A percentile compares a stretch with the other conserved stretches of the same genome.
These are phyloP conservation scores for Clonostachys sp. DNA, from an alignment of 2,329 filamentous ascomycete genomes.

Conservation along the genomic window DNA sequence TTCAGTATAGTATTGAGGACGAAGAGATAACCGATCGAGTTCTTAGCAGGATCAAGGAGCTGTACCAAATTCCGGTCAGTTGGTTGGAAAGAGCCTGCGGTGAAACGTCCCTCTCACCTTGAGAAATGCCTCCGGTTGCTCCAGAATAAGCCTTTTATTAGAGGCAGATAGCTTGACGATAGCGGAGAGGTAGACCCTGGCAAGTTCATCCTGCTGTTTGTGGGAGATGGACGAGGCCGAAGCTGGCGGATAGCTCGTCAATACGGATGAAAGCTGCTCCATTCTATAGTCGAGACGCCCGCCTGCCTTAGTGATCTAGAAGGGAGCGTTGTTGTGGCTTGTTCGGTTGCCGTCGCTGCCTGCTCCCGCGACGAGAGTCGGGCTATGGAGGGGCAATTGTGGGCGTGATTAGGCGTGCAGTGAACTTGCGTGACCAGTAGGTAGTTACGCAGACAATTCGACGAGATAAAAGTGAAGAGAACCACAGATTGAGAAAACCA, in stretches of 20 bases:
- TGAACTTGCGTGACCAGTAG: no score
- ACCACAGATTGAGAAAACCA: no score
- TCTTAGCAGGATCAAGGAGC: slow-evolving; percentile 38
- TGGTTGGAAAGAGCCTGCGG: not conserved
- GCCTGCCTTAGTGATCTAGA: no score
- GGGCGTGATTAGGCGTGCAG: no score
- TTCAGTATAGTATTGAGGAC: slow-evolving; percentile 35
- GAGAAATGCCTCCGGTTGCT: slow-evolving; percentile 30
- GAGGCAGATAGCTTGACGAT: slow-evolving; percentile 29
- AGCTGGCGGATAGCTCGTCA: slow-evolving; percentile 35
- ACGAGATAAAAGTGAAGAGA: no score
- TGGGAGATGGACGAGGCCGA: slow-evolving; percentile 12
- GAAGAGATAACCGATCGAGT: slow-evolving; percentile 47
- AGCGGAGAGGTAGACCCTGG: slow-evolving; percentile 27
- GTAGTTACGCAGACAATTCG: no score
- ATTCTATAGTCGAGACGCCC: slow-evolving; percentile 9
- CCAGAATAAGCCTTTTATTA: slow-evolving; percentile 17
- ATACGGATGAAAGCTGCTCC: slow-evolving; percentile 18
- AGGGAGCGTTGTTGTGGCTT: no score
- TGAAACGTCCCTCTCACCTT: slow-evolving; percentile 19
- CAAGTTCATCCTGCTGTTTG: slow-evolving; percentile 32
- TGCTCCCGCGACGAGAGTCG: no score
- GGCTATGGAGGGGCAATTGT: no score
- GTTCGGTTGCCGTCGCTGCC: no score
- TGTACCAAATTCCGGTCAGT: slow-evolving; percentile 13